Percentiles rank a stretch among this genome's conserved stretches.
Conservation (phyloP, 257 asterid species). For the Solanum etuberosum region DNA sequence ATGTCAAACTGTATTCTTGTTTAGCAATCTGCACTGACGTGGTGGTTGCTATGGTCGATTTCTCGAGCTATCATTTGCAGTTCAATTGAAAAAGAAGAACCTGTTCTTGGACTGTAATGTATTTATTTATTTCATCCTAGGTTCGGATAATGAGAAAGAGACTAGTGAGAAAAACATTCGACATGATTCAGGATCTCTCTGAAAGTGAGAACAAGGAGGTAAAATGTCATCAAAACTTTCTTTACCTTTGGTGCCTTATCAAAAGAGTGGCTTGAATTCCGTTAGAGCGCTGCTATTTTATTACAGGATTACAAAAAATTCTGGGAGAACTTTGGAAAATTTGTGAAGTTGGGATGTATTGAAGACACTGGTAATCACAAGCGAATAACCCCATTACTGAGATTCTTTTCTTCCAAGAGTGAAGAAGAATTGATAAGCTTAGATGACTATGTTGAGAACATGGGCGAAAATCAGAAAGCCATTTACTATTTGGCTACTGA, state of each 20-base stretch:
- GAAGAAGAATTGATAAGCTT: constrained; percentile 85
- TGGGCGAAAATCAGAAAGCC: constrained; percentile 90
- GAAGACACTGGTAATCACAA: constrained; percentile 98
- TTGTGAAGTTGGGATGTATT: constrained; percentile 86
- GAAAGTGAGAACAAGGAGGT: constrained; percentile 95
- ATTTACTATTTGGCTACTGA: constrained; percentile 91
- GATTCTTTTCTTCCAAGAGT: constrained; percentile 84
- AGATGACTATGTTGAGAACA: constrained; percentile 88
- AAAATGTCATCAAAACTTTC: not conserved
- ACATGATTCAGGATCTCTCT: constrained; percentile 97
- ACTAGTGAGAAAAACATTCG: constrained; percentile 91
- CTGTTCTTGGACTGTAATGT: not conserved
- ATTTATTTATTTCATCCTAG: constrained; percentile 19
- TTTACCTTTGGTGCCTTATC: not conserved
- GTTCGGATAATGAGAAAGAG: constrained; percentile 97
- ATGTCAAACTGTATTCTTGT: not conserved
- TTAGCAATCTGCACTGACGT: not conserved
- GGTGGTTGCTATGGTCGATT: not conserved
- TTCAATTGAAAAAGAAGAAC: not conserved
- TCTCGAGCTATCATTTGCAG: not conserved
- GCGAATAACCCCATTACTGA: constrained; percentile 65
- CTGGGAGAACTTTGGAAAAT: constrained; percentile 98
- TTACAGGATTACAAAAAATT: constrained; percentile 87
- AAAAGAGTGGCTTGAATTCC: not conserved
- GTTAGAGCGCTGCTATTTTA: not conserved